Evolutionary conservation across 1,284 basidiomycete species (phyloP).

Genomic region (Ustilago esculenta): DNA sequence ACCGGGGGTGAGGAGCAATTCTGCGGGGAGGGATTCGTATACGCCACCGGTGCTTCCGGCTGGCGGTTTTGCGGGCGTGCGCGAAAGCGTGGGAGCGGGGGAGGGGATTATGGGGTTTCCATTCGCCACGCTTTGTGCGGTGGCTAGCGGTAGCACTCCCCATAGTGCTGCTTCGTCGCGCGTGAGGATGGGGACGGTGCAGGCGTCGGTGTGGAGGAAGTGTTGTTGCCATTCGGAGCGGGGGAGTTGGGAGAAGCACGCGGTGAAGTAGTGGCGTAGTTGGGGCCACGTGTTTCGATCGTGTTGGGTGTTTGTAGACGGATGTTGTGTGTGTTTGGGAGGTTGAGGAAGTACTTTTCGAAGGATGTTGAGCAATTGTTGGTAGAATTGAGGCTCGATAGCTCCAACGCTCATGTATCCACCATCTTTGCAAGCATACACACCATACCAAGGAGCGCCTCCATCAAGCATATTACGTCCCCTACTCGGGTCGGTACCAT

Average conservation of each 20-base stretch:
- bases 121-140: conserved; percentile 17
- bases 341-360: conserved; percentile 32
- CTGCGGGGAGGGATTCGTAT: conserved; percentile 27
- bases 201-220: conserved; percentile 80
- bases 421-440: conserved; percentile 79
- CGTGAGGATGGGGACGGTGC: conserved; percentile 76
- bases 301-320: conserved; percentile 71
- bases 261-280: conserved; percentile 73
- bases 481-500: conserved; percentile 56
- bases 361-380: conserved; percentile 46
- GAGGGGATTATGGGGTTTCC: conserved; percentile 57
- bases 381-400: conserved; percentile 49
- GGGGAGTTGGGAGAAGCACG: conserved; percentile 74
- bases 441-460: conserved; percentile 80
- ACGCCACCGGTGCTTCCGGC: conserved; percentile 39
- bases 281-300: conserved; percentile 74
- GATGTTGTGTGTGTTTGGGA: conserved; percentile 57
- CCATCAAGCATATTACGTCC: conserved; percentile 76
- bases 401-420: conserved; percentile 76
- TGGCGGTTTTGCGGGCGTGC: conserved; percentile 59
- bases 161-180: conserved; percentile 58
- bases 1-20: conserved; percentile 60
- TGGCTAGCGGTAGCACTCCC: conserved; percentile 41
- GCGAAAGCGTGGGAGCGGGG: conserved; percentile 58
- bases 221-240: conserved; percentile 77